Percentiles rank a stretch among this genome's conserved stretches.
These are phyloP conservation scores for Ascomycota sp. DNA, from an alignment of 2,329 filamentous ascomycete genomes.

Conservation along the genomic window DNA sequence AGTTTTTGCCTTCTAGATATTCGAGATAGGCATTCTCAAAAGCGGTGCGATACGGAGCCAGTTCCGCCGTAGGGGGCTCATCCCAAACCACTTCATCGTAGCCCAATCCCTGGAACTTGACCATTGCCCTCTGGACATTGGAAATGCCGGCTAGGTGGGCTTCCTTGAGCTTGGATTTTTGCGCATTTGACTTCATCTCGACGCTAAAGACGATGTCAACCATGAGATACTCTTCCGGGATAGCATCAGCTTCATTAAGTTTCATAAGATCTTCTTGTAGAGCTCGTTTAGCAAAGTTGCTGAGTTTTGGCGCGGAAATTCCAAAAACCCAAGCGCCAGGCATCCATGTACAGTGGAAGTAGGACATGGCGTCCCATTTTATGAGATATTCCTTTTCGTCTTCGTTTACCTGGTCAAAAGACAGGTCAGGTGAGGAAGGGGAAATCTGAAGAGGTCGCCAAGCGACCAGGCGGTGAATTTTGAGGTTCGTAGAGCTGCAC, in stretches of 20 bases:
- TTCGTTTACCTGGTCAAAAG: constrained; percentile 23
- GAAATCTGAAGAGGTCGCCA: constrained; percentile 50
- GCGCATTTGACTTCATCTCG: constrained; percentile 25
- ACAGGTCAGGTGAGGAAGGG: background rate
- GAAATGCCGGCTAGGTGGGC: constrained; percentile 49
- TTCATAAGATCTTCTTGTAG: constrained; percentile 34
- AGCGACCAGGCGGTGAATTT: constrained; percentile 59
- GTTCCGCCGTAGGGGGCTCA: constrained; percentile 44
- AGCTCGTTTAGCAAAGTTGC: constrained; percentile 52
- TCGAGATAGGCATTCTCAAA: constrained; percentile 71
- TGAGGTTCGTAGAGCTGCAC: constrained; percentile 40
- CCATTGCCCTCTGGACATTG: constrained; percentile 49
- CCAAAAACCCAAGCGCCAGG: constrained; percentile 77
- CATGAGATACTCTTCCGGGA: constrained; percentile 67
- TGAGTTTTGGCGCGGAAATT: constrained; percentile 40
- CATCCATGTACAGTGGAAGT: constrained; percentile 69
- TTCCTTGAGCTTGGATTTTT: constrained; percentile 34
- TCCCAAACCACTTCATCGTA: constrained; percentile 92
- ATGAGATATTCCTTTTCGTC: constrained; percentile 80
- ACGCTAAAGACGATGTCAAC: constrained; percentile 79
- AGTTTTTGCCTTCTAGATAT: constrained; percentile 59
- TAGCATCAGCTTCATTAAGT: constrained; percentile 51
- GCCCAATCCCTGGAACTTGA: constrained; percentile 80
- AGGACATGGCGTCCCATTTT: constrained; percentile 66
- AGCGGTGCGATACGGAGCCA: constrained; percentile 46